These are phyloP conservation scores for Gymnopilus dilepis DNA, from an alignment of 768 basidiomycete species.

Conservation along the genomic window DNA sequence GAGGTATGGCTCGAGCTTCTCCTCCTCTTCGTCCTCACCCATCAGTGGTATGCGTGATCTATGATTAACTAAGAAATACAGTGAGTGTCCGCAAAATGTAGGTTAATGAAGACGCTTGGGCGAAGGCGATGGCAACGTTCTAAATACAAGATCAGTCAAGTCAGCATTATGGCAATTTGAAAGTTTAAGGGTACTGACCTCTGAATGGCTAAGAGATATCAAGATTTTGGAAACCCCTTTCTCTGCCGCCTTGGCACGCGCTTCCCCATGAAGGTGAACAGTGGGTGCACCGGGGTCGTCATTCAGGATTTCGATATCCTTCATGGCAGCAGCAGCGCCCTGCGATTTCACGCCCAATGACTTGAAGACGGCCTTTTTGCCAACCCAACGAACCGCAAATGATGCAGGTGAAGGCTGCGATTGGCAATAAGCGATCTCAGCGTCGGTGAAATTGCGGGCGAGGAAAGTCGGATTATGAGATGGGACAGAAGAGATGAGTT, in stretches of 20 bases:
- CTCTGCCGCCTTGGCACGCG: conserved; percentile 68
- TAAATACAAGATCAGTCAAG: conserved; percentile 35
- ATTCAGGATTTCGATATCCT: conserved; percentile 94
- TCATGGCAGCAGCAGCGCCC: conserved; percentile 94
- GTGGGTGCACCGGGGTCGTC: conserved; percentile 78
- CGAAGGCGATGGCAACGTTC: conserved; percentile 89
- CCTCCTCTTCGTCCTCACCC: too few species aligned
- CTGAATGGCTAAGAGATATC: conserved; percentile 92
- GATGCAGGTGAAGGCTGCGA: conserved; percentile 85
- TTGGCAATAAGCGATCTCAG: conserved; percentile 85
- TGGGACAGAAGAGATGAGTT: conserved; percentile 92
- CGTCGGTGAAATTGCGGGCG: conserved; percentile 89
- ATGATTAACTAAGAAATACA: conserved; percentile 11
- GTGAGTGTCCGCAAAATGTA: neutral
- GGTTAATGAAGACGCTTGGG: conserved; percentile 63
- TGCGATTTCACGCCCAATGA: conserved; percentile 88
- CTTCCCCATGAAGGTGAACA: conserved; percentile 81
- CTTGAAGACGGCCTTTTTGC: conserved; percentile 98
- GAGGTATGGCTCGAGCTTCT: too few species aligned
- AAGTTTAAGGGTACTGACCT: conserved; percentile 54
- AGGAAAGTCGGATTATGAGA: conserved; percentile 89
- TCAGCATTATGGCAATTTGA: neutral
- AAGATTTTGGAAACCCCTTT: conserved; percentile 79
- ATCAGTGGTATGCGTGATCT: too few species aligned
- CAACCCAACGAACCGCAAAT: conserved; percentile 96